Conservation (phyloP, 306 rosid species). For the Begonia fuchsioides region DNA sequence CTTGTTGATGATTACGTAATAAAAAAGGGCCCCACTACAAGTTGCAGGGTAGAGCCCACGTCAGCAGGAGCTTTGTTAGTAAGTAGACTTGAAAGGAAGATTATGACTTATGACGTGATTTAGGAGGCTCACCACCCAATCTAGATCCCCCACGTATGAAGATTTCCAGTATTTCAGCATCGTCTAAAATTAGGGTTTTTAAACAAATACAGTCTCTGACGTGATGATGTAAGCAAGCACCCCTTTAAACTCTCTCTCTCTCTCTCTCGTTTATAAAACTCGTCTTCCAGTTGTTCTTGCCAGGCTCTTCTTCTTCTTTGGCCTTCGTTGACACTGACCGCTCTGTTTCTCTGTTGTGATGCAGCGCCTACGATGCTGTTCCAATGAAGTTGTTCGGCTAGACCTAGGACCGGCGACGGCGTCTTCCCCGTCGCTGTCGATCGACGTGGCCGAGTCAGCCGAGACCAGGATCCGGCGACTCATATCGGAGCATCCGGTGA, state of each 20-base stretch:
- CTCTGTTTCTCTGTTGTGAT: conserved; percentile 15
- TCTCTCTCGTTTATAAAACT: conserved; percentile 15
- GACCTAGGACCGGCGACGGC: conserved; percentile 24
- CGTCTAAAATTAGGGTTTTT: too few relatives aligned
- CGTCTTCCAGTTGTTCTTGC: neutral
- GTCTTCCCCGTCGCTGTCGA: conserved; percentile 43
- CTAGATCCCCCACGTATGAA: conserved; percentile 53
- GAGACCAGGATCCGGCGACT: conserved; percentile 73
- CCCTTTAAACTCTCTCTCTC: neutral
- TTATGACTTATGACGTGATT: too few relatives aligned
- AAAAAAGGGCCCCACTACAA: conserved; percentile 14
- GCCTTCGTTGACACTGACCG: conserved; percentile 28
- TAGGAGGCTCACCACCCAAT: conserved; percentile 7
- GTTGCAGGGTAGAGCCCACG: conserved; percentile 19
- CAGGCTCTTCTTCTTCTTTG: neutral
- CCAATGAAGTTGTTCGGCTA: conserved; percentile 50
- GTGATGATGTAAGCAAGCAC: conserved; percentile 40
- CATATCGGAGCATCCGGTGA: conserved; percentile 84
- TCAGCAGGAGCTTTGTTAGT: too few relatives aligned
- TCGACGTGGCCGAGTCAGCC: conserved; percentile 72
- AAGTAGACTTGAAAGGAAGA: too few relatives aligned
- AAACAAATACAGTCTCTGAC: neutral
- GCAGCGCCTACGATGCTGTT: conserved; percentile 64
- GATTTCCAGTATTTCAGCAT: conserved; percentile 17
- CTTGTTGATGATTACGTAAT: conserved; percentile 51